These are phyloP conservation scores for Puccinia coronata DNA, from an alignment of 1,284 basidiomycete genomes.

Conservation along the genomic window DNA sequence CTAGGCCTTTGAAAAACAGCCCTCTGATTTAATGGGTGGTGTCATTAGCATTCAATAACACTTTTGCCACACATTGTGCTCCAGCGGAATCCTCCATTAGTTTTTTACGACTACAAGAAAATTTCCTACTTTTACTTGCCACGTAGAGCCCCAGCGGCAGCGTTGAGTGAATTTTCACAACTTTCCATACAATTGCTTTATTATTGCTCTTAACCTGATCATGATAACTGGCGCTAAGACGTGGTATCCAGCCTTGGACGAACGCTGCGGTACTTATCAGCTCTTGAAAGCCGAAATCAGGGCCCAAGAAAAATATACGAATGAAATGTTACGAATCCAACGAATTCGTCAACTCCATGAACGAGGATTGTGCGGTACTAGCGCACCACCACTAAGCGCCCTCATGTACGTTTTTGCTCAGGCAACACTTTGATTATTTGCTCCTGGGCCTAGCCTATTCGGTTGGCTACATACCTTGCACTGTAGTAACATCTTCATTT, in stretches of 20 bases:
- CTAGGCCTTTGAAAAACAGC: background rate
- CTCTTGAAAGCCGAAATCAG: slow-evolving; percentile 34
- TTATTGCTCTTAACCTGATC: background rate
- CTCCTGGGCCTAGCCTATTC: background rate
- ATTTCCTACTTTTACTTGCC: background rate
- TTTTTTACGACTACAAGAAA: too few species aligned
- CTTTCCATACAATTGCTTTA: background rate
- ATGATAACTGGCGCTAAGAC: slow-evolving; percentile 25
- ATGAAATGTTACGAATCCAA: slow-evolving; percentile 27
- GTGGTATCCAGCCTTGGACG: slow-evolving; percentile 38
- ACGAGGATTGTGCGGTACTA: background rate
- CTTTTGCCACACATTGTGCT: too few species aligned
- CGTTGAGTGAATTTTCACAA: background rate
- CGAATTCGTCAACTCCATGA: slow-evolving; percentile 20
- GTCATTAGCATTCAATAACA: background rate
- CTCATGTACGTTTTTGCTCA: background rate
- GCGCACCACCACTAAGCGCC: background rate
- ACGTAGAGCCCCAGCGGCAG: background rate
- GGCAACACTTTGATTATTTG: background rate
- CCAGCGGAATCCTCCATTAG: too few species aligned
- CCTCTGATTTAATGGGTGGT: background rate
- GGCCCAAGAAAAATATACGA: slow-evolving; percentile 18
- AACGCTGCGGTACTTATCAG: slow-evolving; percentile 33
- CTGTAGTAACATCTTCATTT: background rate
- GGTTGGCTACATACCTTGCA: background rate